Base-by-base conservation (phyloP, 2,329 filamentous ascomycete species). In the Aspergillaceae sp. region DNA sequence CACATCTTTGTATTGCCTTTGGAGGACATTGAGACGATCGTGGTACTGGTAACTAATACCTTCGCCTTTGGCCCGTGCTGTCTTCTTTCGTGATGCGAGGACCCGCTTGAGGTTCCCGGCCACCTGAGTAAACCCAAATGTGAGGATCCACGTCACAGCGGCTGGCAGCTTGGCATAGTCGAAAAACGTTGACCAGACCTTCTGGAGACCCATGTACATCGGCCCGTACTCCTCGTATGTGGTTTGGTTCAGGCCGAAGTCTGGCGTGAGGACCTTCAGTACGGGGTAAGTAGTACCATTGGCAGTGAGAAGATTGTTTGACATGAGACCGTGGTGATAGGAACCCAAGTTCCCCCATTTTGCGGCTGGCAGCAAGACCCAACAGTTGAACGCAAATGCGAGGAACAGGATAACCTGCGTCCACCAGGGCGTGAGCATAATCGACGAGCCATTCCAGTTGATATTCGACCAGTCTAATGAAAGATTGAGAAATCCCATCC, bases 381-480 rank as follows among this genome's bases (percentile, higher is more conserved):
- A 82, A 51, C 74, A 76, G 54, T 73, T 78, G 51, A 76, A 63
- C 1, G 69, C 76, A 52, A 78, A 82, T 0, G 76, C 78, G 7
- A 63, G 45, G 49, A 80, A 81, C 27, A 80, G 66, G 11, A 78
- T 73, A 32, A 80, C 78, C 0, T 78, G 80, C 65, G 76, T 81
- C 68, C 75, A 82, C 0, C 75, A 79, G 3, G 74, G 76, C 32
- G 79, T 64, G 51, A 81, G 75, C 44, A 78, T 60, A 42, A 72
- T 68, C 0, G 67, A 64, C 8, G 70, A 78, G 7, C 67, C 70
- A 38, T 69, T 68, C 28, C 72, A 74, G n/a, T 73, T 72, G 43
- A 82, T 74, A 50, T 77, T 81, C 3, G 78, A 78, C 78, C 78
- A 82, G 53, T 82, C 75, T 11, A 82, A 63, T 1, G 74, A 75